Percentiles rank a stretch among this genome's conserved stretches.
These are phyloP conservation scores for Rhizopogon roseolus DNA, from an alignment of 768 basidiomycete species.

Conservation along the genomic window DNA sequence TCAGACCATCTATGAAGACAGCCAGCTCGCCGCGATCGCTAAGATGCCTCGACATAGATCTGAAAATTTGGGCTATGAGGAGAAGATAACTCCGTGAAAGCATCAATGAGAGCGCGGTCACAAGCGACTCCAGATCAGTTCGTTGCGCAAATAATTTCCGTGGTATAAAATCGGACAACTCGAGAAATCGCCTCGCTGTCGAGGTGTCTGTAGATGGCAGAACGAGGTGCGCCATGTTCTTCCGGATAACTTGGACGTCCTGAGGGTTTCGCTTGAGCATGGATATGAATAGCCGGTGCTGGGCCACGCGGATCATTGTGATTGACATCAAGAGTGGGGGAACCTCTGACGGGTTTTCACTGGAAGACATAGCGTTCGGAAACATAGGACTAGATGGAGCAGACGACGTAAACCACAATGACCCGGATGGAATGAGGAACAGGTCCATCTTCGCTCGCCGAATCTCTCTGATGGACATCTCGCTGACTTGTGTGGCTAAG, in stretches of 20 bases:
- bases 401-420: constrained; percentile 60
- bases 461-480: constrained; percentile 67
- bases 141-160: constrained; percentile 14
- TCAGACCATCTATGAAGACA: constrained; percentile 63
- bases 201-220: constrained; percentile 42
- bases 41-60: constrained; percentile 65
- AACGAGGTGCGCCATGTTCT: constrained; percentile 56
- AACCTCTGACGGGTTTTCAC: constrained; percentile 34
- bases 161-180: constrained; percentile 46
- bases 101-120: constrained; percentile 50
- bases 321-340: constrained; percentile 45
- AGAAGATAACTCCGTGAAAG: constrained; percentile 67
- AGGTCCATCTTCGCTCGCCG: constrained; percentile 67
- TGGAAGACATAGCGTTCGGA: constrained; percentile 37
- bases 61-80: constrained; percentile 64
- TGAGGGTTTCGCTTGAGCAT: constrained; percentile 64
- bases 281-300: constrained; percentile 62
- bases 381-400: constrained; percentile 61
- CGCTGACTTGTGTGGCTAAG: constrained; percentile 60
- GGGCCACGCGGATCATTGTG: constrained; percentile 61
- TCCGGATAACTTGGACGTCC: constrained; percentile 64
- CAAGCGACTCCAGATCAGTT: constrained; percentile 10
- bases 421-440: constrained; percentile 64
- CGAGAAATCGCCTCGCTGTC: constrained; percentile 27
- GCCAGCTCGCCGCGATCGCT: constrained; percentile 67